Conservation (phyloP, 1,284 basidiomycete species). For the Uromyces viciae-fabae region DNA sequence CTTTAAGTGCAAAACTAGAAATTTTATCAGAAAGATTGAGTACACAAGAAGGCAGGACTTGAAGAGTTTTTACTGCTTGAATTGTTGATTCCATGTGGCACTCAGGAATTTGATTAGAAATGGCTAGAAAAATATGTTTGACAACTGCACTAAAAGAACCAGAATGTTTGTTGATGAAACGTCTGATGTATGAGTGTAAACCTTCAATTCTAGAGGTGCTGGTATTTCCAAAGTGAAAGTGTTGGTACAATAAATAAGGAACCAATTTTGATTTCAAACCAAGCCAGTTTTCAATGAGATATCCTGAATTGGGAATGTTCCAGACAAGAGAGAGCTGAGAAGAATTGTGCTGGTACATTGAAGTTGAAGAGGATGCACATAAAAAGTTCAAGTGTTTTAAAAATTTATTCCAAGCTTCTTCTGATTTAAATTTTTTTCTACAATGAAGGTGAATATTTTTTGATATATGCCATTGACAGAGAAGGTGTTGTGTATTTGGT, state of each 20-base stretch:
- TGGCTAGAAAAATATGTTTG: too few relatives aligned
- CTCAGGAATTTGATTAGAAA: too few relatives aligned
- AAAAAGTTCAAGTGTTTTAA: too few relatives aligned
- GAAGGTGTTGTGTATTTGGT: background rate
- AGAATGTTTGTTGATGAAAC: background rate
- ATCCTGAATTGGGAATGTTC: background rate
- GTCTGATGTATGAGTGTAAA: background rate
- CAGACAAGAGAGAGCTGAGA: background rate
- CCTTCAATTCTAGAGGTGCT: constrained; percentile 1
- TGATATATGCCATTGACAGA: constrained; percentile 23
- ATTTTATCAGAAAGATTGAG: too few relatives aligned
- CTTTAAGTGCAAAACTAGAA: too few relatives aligned
- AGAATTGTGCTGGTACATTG: background rate
- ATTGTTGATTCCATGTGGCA: too few relatives aligned
- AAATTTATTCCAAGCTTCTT: background rate
- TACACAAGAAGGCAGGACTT: too few relatives aligned
- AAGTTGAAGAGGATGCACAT: background rate
- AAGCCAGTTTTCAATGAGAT: background rate
- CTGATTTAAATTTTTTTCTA: background rate
- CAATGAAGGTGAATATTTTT: background rate
- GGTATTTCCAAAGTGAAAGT: background rate
- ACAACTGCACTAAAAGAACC: too few relatives aligned
- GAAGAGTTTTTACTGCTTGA: too few relatives aligned
- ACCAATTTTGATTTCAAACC: background rate
- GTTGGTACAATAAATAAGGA: background rate